Percentiles rank a stretch among this genome's conserved stretches.
Conservation (phyloP, 257 asterid genomes). For the Solanum pennellii region DNA sequence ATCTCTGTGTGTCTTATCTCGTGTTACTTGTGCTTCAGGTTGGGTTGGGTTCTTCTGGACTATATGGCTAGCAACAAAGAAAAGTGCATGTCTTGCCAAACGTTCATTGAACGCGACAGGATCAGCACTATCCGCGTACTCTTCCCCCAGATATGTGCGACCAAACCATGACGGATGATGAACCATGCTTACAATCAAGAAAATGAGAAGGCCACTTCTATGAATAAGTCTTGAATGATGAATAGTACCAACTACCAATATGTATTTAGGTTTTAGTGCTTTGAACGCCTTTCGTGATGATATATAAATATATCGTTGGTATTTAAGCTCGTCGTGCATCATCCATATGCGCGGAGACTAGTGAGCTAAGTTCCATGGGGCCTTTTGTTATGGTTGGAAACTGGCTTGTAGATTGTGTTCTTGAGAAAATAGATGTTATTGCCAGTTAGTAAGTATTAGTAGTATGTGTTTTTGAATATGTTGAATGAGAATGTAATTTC, state of each 20-base stretch:
- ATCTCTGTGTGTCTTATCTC: neutral
- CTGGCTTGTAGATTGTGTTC: neutral
- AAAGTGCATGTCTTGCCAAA: conserved; percentile 43
- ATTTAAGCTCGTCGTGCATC: neutral
- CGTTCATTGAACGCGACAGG: conserved; percentile 43
- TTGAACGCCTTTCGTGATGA: neutral
- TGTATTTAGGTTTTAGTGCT: neutral
- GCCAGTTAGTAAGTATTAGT: neutral
- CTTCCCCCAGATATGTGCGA: conserved; percentile 25
- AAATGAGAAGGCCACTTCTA: neutral
- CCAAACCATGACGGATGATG: neutral
- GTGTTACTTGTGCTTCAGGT: conserved; percentile 26
- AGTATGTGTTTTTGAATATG: neutral
- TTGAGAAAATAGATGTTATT: neutral
- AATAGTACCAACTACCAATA: neutral
- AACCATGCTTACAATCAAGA: neutral
- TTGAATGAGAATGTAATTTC: neutral
- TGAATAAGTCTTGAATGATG: neutral
- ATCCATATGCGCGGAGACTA: neutral
- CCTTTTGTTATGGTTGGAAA: neutral
- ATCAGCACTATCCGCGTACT: conserved; percentile 47
- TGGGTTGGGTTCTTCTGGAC: conserved; percentile 71
- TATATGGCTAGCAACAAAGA: conserved; percentile 44
- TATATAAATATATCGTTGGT: neutral
- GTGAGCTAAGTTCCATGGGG: neutral